Evolutionary conservation across 768 basidiomycete genomes (phyloP), one percentile per base, ranked within the genome.

Genomic region (Trametes cingulata): DNA sequence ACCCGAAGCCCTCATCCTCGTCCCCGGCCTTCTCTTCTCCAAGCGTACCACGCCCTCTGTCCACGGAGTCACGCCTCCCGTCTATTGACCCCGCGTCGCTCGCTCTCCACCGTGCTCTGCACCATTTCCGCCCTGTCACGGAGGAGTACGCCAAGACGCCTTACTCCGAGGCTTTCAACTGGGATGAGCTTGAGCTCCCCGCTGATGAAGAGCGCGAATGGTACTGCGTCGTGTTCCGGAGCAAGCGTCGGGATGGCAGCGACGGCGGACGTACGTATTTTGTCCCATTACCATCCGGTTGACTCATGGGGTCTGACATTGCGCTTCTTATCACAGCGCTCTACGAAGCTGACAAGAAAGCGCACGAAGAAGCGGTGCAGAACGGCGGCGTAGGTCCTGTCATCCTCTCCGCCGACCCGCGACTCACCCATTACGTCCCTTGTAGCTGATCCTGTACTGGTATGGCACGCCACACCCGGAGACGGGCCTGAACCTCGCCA

Each of bases 201-300:
- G 75, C 76, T 52, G 82, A 88, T 2, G 85, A 90, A 46, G 90
- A 91, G 65, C 77, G 91, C 39, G 91, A 93, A 58, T 97, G 91
- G 93, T 98, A 96, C 70, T 87, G 87, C 61, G 96, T 98, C 12
- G 92, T 85, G 15, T 98, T 98, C 74, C 81, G 93, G 13, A 91
- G 89, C 63, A 84, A 82, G 65, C 81, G 95, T 25, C 87, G 85
- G 67, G 74, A 77, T 8, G 90, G 85, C 22, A 89, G 88, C 64
- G 86, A 93, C 61, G 81, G 84, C 20, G 79, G 76, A 61, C 77
- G 91, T 91, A 71, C 63, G 80, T 74, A 46, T 54, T 59, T 37
- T 2, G 40, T 17, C 27, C 3, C 46, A 14, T 22, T 9, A 17
- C 40, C 15, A 27, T 10, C n/a, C 43, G 25, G 19, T 17, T 39